A percentile compares a stretch with the other conserved stretches of the same genome.
These are phyloP conservation scores for Forsythia suspensa DNA, from an alignment of 257 asterid genomes.

Conservation along the genomic window DNA sequence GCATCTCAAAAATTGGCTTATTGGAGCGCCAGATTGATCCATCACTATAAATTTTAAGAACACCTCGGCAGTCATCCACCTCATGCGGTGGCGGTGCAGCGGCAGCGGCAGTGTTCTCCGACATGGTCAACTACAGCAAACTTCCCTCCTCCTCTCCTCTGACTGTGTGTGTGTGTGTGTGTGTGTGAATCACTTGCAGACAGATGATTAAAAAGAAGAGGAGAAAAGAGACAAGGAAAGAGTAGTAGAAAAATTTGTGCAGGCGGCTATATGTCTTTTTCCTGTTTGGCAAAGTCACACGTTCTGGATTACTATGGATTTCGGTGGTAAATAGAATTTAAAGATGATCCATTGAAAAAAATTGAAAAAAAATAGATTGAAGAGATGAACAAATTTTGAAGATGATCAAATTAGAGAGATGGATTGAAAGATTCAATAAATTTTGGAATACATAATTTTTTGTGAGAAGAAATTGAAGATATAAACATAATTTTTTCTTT, in stretches of 20 bases:
- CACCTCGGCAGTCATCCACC: conserved; percentile 80
- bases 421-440: too few species aligned
- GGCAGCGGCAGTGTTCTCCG: background rate
- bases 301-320: too few species aligned
- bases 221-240: background rate
- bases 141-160: conserved; percentile 2
- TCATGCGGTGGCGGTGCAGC: conserved; percentile 32
- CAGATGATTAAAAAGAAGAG: background rate
- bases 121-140: background rate
- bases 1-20: conserved; percentile 52
- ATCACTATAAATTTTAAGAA: conserved; percentile 60
- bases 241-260: background rate
- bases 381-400: too few species aligned
- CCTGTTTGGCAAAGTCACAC: too few species aligned
- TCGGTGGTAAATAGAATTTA: too few species aligned
- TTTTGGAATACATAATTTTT: too few species aligned
- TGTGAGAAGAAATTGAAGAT: too few species aligned
- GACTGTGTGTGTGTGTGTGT: background rate
- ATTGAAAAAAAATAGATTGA: too few species aligned
- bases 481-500: too few species aligned
- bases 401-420: too few species aligned
- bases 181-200: background rate
- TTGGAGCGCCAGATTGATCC: conserved; percentile 64
- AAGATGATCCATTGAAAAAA: too few species aligned
- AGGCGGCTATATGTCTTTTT: conserved; percentile 29